Percentiles rank a stretch among this genome's conserved stretches.
phyloP scores from a whole-genome alignment of 768 basidiomycete species.

The Cyathus striatus region DNA sequence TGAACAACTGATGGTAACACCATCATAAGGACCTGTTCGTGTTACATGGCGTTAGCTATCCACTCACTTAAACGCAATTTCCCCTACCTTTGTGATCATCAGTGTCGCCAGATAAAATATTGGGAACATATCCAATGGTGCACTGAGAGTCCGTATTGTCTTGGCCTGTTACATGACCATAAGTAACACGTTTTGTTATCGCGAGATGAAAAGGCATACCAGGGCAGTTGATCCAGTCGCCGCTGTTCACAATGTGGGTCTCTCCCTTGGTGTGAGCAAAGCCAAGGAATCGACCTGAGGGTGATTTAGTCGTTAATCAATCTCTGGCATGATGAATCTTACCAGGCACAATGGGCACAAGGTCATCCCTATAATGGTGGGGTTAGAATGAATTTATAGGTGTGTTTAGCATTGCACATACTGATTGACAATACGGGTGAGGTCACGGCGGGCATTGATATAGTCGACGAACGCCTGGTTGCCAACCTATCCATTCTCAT shows the following conservation, averaged over 20 bases:
- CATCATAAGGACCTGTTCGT: constrained; percentile 8
- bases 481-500: constrained; percentile 28
- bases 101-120: constrained; percentile 9
- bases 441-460: constrained; percentile 32
- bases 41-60: background rate
- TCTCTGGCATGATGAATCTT: background rate
- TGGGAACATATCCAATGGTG: constrained; percentile 12
- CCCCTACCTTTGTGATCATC: constrained; percentile 10
- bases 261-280: constrained; percentile 30
- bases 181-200: background rate
- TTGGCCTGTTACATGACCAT: constrained; percentile 7
- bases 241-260: constrained; percentile 13
- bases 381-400: background rate
- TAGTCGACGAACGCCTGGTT: constrained; percentile 52
- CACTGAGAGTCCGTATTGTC: constrained; percentile 14
- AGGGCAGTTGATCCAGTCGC: constrained; percentile 14
- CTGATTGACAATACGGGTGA: constrained; percentile 48
- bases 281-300: constrained; percentile 23
- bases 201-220: constrained; percentile 1
- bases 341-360: constrained; percentile 26
- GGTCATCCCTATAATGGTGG: constrained; percentile 14
- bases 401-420: constrained; percentile 5
- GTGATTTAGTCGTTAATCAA: constrained; percentile 7
- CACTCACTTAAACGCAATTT: background rate
- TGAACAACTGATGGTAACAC: constrained; percentile 10